phyloP scores from a whole-genome alignment of 371 early-diverging fungal genomes.

The Saksenaea oblongispora region DNA sequence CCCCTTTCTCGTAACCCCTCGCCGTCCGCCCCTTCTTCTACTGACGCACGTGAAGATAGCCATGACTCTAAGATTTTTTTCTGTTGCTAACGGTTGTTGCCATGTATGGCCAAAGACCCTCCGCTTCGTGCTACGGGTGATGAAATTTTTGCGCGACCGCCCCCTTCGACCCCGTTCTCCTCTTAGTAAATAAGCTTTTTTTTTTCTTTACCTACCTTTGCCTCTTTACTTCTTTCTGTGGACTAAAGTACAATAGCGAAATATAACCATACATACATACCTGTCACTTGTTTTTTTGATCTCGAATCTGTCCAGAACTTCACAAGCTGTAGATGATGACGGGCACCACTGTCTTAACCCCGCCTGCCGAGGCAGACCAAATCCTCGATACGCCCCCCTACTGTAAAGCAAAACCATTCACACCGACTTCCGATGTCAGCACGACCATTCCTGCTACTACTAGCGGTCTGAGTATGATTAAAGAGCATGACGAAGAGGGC shows the following conservation, averaged over 20 bases:
- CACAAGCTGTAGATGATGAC: conserved; percentile 11
- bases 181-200: conserved; percentile 6
- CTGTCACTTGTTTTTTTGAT: neutral
- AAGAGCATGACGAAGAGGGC: conserved; percentile 25
- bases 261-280: neutral
- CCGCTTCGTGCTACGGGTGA: neutral
- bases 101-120: neutral
- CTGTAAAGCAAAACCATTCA: conserved; percentile 9
- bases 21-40: neutral
- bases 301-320: neutral
- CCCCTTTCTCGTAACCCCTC: neutral
- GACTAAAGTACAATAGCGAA: neutral
- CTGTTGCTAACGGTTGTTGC: conserved; percentile 1
- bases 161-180: conserved; percentile 6
- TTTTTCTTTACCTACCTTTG: neutral
- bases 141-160: conserved; percentile 3
- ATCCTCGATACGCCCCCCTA: conserved; percentile 15
- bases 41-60: neutral
- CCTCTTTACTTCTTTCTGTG: neutral
- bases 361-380: conserved; percentile 14
- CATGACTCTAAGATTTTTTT: neutral
- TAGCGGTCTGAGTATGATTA: conserved; percentile 21
- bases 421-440: neutral
- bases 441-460: conserved; percentile 3
- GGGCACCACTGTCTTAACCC: conserved; percentile 20